phyloP scores from a whole-genome alignment of 805 yeast species.

The Komagataella ulmi region DNA sequence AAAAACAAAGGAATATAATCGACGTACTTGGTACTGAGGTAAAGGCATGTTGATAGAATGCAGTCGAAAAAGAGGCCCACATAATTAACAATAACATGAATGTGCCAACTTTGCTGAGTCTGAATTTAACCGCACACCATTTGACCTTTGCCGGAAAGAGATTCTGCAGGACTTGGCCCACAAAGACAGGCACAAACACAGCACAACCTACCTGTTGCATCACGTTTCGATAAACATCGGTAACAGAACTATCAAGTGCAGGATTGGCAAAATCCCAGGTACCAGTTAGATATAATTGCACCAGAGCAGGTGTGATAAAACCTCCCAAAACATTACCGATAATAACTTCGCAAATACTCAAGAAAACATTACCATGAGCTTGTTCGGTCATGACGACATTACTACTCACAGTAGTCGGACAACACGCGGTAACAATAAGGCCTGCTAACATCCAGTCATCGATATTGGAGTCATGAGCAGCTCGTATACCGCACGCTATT shows the following conservation, averaged over 20 bases:
- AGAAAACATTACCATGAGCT: constrained; percentile 72
- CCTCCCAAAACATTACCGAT: constrained; percentile 80
- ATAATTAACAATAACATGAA: constrained; percentile 67
- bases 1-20: constrained; percentile 65
- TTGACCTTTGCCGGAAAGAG: constrained; percentile 51
- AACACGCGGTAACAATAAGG: constrained; percentile 66
- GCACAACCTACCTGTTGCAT: constrained; percentile 82
- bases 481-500: constrained; percentile 50
- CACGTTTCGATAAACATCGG: constrained; percentile 52
- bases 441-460: constrained; percentile 75
- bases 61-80: constrained; percentile 75
- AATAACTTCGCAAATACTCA: constrained; percentile 75
- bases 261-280: constrained; percentile 77
- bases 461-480: constrained; percentile 43
- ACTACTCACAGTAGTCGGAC: constrained; percentile 88
- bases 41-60: constrained; percentile 75
- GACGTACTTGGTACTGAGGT: constrained; percentile 47
- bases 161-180: constrained; percentile 78
- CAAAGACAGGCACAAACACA: constrained; percentile 73
- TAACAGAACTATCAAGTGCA: constrained; percentile 38
- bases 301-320: constrained; percentile 74
- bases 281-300: constrained; percentile 47
- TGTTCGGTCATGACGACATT: constrained; percentile 85
- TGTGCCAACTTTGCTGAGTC: constrained; percentile 61
- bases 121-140: constrained; percentile 43